Base-by-base conservation (phyloP, 2,329 filamentous ascomycete genomes). In the Colletotrichum spaethianum region DNA sequence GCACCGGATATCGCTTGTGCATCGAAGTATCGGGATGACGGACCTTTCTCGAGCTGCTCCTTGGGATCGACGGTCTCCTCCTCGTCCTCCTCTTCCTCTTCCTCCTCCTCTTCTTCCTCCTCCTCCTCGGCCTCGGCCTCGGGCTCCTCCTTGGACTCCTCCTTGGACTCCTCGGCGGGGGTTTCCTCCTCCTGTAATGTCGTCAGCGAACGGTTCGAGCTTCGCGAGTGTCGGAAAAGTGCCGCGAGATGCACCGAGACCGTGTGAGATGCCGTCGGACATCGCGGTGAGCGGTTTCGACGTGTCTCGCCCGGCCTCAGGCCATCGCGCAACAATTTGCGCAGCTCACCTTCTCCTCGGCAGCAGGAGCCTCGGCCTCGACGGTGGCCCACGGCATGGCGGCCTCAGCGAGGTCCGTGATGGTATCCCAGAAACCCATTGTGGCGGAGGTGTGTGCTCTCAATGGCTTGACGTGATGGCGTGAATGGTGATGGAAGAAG, bases 21-120 rank as follows among this genome's bases (percentile, higher is more conserved):
- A 46, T 63, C 52, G 59, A 40, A 23, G 18, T 14, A 11, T 40
- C 40, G 48, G 42, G 64, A 71, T 63, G 31, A 92, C 94, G 89
- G 85, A 98, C 96, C 95, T 90, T 97, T 94, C 86, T 97, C 93
- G 74, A 98, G 85, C 83, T 90, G 90, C 74, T 95, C 94, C 90
- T 97, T 97, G 78, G 93, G 91, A 83, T 98, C 96, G 77, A 93
- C 91, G 74, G 90, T 86, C 86, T 96, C 94, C 75, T 95, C 93
- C 74, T 94, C 92, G 73, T 95, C 93, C 74, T 96, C 94, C 63
- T 94, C 92, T 42, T 93, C 92, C 44, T 94, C 92, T 44, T 93
- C 92, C 42, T 93, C 92, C 53, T 93, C 92, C 33, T 92, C 93
- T 53, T 92, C 91, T 31, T 89, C 91, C 40, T 89, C 90, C 44